Base-by-base conservation (phyloP, 257 asterid genomes). In the Solanum paucissectum region DNA sequence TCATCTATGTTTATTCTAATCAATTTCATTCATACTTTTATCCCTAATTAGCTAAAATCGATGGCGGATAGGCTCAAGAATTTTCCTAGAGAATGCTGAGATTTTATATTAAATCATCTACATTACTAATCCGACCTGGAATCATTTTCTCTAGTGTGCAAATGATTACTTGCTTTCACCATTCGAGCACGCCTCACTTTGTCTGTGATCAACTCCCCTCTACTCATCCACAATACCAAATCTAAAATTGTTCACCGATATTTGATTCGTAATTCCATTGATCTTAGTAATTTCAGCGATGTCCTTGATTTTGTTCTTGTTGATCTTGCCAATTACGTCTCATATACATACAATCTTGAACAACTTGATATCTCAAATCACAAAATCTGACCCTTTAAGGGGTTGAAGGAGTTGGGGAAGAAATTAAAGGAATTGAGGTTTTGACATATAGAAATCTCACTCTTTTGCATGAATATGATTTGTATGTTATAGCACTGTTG, bases 61-160 rank as follows among this genome's bases (percentile, higher is more conserved):
- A 75, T 75, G 58, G 52, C 20, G 5, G 40, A 36, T 75, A 7
- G 8, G 27, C 74, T 71, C 83, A 85, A 60, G 25, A 27, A 85
- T n/a, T 40, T 88, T 29, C 90, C 88, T 9, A 73, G 46, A n/a
- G 88, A 88, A 42, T 85, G 74, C 25, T 88, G 88, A 86, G 88
- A 55, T 14, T 85, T 55, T 29, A 85, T 88, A 79, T 85, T 88
- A 72, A 85, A 66, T 33, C 16, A 18, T 9, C 81, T 76, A 5
- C 11, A 52, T 85, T 73, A 71, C 77, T 25, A 64, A 64, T 74
- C 73, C 69, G 18, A 85, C 20, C 66, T 88, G 5, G 83, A 88
- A 38, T 86, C 90, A 36, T 36, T 88, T 21, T 88, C 90, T 64
- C 23, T 46, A n/a, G 88, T 88, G 3, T 76, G 46, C 83, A 85